phyloP scores from a whole-genome alignment of 1,284 basidiomycete species.

The Ganoderma meredithae region DNA sequence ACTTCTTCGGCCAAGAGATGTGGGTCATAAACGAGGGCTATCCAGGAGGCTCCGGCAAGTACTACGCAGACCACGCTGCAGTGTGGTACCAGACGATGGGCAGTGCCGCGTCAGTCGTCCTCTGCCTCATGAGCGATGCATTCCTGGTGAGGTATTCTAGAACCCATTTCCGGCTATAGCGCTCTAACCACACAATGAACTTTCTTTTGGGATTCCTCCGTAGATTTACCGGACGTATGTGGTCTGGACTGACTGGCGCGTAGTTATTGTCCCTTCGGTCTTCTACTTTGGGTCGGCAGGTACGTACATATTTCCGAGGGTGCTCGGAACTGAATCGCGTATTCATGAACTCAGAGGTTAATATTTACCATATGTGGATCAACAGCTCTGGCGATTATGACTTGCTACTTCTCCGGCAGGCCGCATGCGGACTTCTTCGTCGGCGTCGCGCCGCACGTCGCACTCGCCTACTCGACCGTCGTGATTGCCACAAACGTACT shows the following conservation, averaged over 20 bases:
- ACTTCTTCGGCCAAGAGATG: constrained; percentile 34
- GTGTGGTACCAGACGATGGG: constrained; percentile 31
- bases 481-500: constrained; percentile 24
- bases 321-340: neutral
- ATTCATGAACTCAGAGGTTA: no score
- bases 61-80: constrained; percentile 23
- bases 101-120: constrained; percentile 10
- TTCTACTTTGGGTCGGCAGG: constrained; percentile 20
- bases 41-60: constrained; percentile 25
- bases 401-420: constrained; percentile 18
- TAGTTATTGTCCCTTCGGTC: constrained; percentile 15
- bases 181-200: neutral
- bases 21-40: constrained; percentile 32
- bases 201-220: neutral
- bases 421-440: constrained; percentile 1
- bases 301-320: neutral
- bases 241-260: constrained; percentile 20
- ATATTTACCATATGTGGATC: neutral
- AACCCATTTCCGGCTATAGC: no score
- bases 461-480: constrained; percentile 21
- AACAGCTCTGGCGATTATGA: constrained; percentile 21
- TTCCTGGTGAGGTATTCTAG: constrained; percentile 21
- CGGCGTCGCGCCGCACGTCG: neutral
- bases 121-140: constrained; percentile 22
- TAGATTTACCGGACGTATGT: constrained; percentile 27